Base-by-base conservation (phyloP, 768 basidiomycete genomes). In the Leccinum sublutescens region DNA sequence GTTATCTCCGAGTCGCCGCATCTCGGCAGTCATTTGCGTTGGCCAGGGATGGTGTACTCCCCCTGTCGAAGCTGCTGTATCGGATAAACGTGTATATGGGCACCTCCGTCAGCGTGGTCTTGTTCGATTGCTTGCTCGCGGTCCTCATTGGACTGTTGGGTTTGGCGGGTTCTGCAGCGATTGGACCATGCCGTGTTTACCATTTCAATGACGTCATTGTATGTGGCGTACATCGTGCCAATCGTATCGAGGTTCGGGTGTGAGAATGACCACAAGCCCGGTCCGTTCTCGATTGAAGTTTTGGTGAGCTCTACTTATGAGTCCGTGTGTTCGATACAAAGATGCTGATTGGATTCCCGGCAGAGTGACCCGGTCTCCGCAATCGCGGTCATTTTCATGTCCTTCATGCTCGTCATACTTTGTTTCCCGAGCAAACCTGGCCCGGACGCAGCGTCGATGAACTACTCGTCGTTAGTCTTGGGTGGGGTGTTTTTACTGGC, bases 381-480 rank as follows among this genome's bases (percentile, higher is more conserved):
- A 9, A 75, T 82, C 9, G 78, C 88, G 3, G 79, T 88, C 3
- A 58, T 72, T 0, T 90, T 82, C 73, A 90, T 91, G 90, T 17
- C 67, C 1, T 82, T 89, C 67, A 82, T 86, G 78, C 72, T 76
- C 50, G 64, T 86, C 56, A 78, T 88, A 2, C 82, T 87, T 64
- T 74, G 83, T 61, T 89, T 88, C 79, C 88, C 85, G 15, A 69
- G 78, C 11, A 77, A 75, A 15, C 81, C 81, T 1, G 63, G 67
- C 5, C 76, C 85, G 0, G 67, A 69, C 15, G 74, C 73, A 1
- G 70, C 75, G 12, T 73, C 75, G 51, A 89, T 91, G 88, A 91
- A 91, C 69, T 90, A 91, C 62, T 80, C 84, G 0, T 76, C 85
- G 29, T 82, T 86, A n/a, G 86, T 92, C 3, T 74, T 85, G 10